Base-by-base conservation (phyloP, 106 monocot species). In the Iris macrosiphon region DNA sequence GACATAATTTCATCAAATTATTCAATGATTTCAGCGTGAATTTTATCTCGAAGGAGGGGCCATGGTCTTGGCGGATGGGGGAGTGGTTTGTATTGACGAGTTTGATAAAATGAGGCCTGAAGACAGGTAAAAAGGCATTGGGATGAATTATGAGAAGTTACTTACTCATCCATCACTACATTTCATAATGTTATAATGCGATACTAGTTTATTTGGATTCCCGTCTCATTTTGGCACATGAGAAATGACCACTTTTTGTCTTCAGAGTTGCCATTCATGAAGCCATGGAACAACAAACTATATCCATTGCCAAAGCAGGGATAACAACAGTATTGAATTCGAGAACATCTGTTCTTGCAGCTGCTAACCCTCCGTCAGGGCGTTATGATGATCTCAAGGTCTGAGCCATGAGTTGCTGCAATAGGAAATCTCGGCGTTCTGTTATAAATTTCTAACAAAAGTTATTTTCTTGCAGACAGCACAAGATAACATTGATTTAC, bases 101-200 rank as follows among this genome's bases (percentile, higher is more conserved):
- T 96, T 96, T 78, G 96, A 96, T 42, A 96, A 96, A 75, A 96
- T 96, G 96, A 96, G 96, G 45, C 77, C 86, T 45, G 96, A 96
- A 80, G 96, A 96, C 70, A 82, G 96, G 96, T 90, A 64, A 31
- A 27, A 17, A 45, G 15, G 42, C 4, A 3, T 16, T 40, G n/a
- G 16, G 3, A 17, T 8, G 1, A 8, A 42, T 42, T 42, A 8
- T 22, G 6, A 46, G 3, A 35, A 10, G 7, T 35, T 35, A 35
- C 34, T 6, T 35, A 35, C 4, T 35, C 34, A 6, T 35, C 34
- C 34, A 6, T 4, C n/a, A n/a, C n/a, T n/a, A 2, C 16, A 42
- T 42, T 42, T 40, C n/a, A 42, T 42, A 24, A 14, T 47, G 3
- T 47, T 47, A 2, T 47, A 2, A 25, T 47, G 21, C 6, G n/a